These are phyloP conservation scores for Penicillium concentricum DNA, from an alignment of 2,329 filamentous ascomycete species.

Conservation along the genomic window DNA sequence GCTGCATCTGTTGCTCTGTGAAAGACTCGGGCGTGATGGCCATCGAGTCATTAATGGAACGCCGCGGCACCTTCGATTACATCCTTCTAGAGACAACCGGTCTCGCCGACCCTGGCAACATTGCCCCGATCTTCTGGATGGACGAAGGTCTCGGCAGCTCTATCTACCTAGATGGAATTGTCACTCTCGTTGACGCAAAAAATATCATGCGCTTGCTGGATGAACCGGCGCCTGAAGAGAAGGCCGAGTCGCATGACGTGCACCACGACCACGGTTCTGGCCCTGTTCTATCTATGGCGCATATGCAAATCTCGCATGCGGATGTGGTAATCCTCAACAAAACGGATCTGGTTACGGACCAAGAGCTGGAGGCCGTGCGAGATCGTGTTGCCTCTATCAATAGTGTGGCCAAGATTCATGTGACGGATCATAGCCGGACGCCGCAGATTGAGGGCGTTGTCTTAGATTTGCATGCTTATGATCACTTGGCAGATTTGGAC, in stretches of 20 bases:
- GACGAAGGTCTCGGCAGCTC: slow-evolving; percentile 92
- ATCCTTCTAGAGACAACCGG: slow-evolving; percentile 96
- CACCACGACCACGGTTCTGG: slow-evolving; percentile 47
- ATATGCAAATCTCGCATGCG: slow-evolving; percentile 94
- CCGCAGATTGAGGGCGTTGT: slow-evolving; percentile 81
- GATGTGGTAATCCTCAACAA: slow-evolving; percentile 97
- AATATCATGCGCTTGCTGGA: slow-evolving; percentile 83
- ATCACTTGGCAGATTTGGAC: slow-evolving; percentile 72
- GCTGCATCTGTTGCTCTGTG: slow-evolving; percentile 96
- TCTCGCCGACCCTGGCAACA: slow-evolving; percentile 89
- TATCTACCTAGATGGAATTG: slow-evolving; percentile 95
- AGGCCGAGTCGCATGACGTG: slow-evolving; percentile 50
- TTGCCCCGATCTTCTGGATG: slow-evolving; percentile 96
- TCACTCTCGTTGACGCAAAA: slow-evolving; percentile 92
- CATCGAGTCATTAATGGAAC: slow-evolving; percentile 93
- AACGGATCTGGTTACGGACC: slow-evolving; percentile 71
- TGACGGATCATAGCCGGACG: slow-evolving; percentile 76
- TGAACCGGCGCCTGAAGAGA: slow-evolving; percentile 53
- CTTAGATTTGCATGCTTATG: slow-evolving; percentile 89
- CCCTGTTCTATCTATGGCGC: slow-evolving; percentile 81
- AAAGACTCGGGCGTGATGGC: slow-evolving; percentile 94
- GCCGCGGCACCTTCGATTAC: slow-evolving; percentile 92
- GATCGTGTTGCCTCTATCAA: slow-evolving; percentile 82
- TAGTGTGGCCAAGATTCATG: slow-evolving; percentile 76
- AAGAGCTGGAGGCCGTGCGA: slow-evolving; percentile 68